These are phyloP conservation scores for Dactylorhiza incarnata DNA, from an alignment of 106 monocot species.

Conservation along the genomic window DNA sequence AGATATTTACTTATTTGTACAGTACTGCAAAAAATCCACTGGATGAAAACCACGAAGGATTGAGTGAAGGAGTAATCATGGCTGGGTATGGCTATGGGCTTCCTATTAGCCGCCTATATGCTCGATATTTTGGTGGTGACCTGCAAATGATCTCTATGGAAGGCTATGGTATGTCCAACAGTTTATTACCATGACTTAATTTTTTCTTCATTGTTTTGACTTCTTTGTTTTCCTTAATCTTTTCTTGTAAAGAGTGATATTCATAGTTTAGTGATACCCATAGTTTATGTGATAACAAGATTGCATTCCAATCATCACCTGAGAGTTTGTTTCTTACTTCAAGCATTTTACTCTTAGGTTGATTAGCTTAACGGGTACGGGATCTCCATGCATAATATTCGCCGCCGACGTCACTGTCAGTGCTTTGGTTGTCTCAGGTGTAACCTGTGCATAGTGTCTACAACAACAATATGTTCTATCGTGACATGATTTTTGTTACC, in stretches of 20 bases:
- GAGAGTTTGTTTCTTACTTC: no score
- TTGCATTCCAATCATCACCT: neutral
- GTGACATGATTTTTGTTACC: no score
- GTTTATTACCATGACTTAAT: neutral
- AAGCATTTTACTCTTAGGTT: neutral
- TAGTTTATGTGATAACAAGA: neutral
- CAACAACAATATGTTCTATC: no score
- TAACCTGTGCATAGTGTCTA: no score
- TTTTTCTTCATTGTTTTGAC: neutral
- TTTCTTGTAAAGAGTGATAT: neutral
- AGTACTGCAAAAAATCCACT: slow-evolving; percentile 80
- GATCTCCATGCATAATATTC: no score
- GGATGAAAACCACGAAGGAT: slow-evolving; percentile 41
- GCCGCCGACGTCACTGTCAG: no score
- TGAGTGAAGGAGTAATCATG: slow-evolving; percentile 55
- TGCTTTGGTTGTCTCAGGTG: no score
- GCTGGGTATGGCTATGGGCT: slow-evolving; percentile 96
- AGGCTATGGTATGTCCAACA: slow-evolving; percentile 72
- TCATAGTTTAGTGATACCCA: neutral
- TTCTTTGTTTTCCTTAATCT: neutral
- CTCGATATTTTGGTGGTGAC: slow-evolving; percentile 98
- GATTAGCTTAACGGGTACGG: no score
- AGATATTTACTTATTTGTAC: slow-evolving; percentile 91
- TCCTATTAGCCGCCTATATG: slow-evolving; percentile 98
- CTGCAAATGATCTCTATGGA: slow-evolving; percentile 98